phyloP scores from a whole-genome alignment of 2,329 filamentous ascomycete species.

The Neurospora sp. region DNA sequence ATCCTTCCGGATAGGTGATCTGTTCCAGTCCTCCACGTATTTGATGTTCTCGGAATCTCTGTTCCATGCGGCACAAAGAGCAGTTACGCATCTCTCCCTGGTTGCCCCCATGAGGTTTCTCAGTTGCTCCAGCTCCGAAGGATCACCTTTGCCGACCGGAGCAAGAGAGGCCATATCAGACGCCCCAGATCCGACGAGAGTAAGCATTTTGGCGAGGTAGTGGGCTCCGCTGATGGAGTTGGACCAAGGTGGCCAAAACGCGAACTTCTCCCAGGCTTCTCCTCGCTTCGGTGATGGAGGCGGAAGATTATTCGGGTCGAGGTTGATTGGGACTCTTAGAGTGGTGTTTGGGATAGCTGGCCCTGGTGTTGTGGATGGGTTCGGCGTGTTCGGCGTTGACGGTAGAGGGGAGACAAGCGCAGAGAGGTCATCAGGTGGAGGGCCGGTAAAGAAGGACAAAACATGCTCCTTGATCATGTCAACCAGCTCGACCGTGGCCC shows the following conservation, averaged over 20 bases:
- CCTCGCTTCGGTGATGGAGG: conserved; percentile 68
- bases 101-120: conserved; percentile 66
- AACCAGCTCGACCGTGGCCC: conserved; percentile 73
- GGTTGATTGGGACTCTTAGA: conserved; percentile 63
- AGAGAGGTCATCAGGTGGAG: conserved; percentile 85
- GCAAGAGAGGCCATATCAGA: conserved; percentile 73
- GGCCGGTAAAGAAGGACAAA: conserved; percentile 72
- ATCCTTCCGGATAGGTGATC: conserved; percentile 70
- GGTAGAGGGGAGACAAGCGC: conserved; percentile 75
- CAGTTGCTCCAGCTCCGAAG: conserved; percentile 58
- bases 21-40: conserved; percentile 86
- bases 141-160: conserved; percentile 48
- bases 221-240: conserved; percentile 89
- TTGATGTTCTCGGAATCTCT: conserved; percentile 89
- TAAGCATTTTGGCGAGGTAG: conserved; percentile 74
- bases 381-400: conserved; percentile 58
- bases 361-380: conserved; percentile 39
- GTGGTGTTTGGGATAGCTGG: conserved; percentile 27
- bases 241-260: conserved; percentile 90
- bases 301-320: conserved; percentile 69
- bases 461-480: conserved; percentile 73
- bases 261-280: conserved; percentile 85
- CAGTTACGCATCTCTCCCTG: conserved; percentile 76
- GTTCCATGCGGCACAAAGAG: conserved; percentile 85
- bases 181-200: conserved; percentile 75